Conservation (phyloP, 73 alveolate genomes). For the Blepharisma japonicum region DNA sequence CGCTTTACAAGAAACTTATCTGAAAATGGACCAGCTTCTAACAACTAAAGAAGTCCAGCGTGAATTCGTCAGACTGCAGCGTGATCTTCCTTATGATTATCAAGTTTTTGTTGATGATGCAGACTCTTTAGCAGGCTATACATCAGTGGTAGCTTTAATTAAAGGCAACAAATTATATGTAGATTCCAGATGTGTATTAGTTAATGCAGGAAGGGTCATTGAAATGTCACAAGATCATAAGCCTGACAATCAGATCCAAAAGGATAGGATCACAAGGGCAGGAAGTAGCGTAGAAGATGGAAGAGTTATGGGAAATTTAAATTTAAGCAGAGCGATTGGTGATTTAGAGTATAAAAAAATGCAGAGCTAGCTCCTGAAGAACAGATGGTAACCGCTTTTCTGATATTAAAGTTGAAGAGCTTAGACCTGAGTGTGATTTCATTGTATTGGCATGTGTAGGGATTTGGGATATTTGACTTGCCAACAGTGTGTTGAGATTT, state of each 20-base stretch:
- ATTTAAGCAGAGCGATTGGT: slow-evolving; percentile 85
- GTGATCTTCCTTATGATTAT: slow-evolving; percentile 13
- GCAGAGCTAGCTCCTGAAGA: slow-evolving; percentile 78
- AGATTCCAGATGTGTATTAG: slow-evolving; percentile 87
- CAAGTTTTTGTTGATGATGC: neutral
- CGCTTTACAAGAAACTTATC: slow-evolving; percentile 72
- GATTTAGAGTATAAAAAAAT: slow-evolving; percentile 84
- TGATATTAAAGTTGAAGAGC: slow-evolving; percentile 59
- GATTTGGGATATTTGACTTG: slow-evolving; percentile 36
- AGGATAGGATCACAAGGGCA: slow-evolving; percentile 76
- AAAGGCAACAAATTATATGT: slow-evolving; percentile 46
- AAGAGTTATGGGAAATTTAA: slow-evolving; percentile 88
- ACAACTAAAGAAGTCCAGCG: slow-evolving; percentile 44
- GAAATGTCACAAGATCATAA: slow-evolving; percentile 84
- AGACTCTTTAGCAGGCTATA: slow-evolving; percentile 62
- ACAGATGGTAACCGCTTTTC: slow-evolving; percentile 78
- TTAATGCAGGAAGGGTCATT: slow-evolving; percentile 60
- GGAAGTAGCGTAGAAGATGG: slow-evolving; percentile 81
- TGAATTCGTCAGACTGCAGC: slow-evolving; percentile 37
- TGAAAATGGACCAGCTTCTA: slow-evolving; percentile 68
- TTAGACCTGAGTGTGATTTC: slow-evolving; percentile 55
- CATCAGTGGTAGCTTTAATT: slow-evolving; percentile 67
- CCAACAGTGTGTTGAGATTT: slow-evolving; percentile 27
- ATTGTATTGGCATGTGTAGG: slow-evolving; percentile 49
- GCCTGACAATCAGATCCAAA: slow-evolving; percentile 86